Percentiles rank a stretch among this genome's conserved stretches.
Evolutionary conservation across 176 grass and related monocot genomes (phyloP).

Genomic region (Rhynchospora breviuscula): DNA sequence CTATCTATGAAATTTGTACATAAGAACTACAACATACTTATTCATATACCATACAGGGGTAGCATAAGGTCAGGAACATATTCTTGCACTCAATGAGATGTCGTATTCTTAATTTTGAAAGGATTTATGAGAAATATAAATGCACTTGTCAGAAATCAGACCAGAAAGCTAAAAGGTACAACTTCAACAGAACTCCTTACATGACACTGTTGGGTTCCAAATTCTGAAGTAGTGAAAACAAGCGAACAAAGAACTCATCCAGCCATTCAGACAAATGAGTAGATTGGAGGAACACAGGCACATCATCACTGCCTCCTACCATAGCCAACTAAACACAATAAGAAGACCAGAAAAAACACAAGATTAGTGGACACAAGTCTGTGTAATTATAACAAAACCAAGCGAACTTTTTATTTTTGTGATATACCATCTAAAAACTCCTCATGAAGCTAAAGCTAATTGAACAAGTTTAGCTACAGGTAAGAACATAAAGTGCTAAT

Average conservation of each 20-base stretch:
- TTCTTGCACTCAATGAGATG: background rate
- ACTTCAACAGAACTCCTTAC: slow-evolving; percentile 40
- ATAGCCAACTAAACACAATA: slow-evolving; percentile 51
- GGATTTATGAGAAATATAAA: background rate
- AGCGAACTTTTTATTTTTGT: background rate
- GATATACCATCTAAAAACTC: background rate
- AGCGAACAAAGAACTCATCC: slow-evolving; percentile 80
- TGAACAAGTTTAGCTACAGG: background rate
- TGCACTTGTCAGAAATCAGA: background rate
- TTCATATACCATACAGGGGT: background rate
- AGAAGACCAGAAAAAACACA: background rate
- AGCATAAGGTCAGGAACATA: background rate
- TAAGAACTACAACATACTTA: background rate
- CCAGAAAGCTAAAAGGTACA: background rate
- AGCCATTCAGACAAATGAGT: slow-evolving; percentile 70
- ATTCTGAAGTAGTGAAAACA: slow-evolving; percentile 88
- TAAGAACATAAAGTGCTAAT: slow-evolving; percentile 27
- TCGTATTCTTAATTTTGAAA: background rate
- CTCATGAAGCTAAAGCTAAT: background rate
- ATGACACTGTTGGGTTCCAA: slow-evolving; percentile 81
- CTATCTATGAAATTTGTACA: slow-evolving; percentile 6
- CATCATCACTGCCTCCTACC: slow-evolving; percentile 48
- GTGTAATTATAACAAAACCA: background rate
- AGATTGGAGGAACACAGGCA: slow-evolving; percentile 60
- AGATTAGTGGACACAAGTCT: background rate